These are phyloP conservation scores for Cercophora scortea DNA, from an alignment of 495 filamentous ascomycete species.

Conservation along the genomic window DNA sequence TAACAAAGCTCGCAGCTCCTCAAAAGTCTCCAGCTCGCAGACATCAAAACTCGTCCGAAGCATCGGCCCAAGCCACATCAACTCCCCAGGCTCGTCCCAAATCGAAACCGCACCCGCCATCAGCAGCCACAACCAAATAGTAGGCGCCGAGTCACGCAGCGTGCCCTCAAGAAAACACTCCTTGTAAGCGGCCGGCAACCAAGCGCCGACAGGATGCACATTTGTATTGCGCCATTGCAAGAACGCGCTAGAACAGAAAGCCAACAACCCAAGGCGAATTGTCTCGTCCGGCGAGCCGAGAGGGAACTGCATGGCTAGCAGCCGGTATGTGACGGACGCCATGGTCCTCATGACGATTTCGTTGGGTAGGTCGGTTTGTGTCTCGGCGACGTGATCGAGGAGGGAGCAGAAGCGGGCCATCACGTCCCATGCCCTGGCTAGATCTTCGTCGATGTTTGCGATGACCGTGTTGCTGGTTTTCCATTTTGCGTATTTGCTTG, in stretches of 20 bases:
- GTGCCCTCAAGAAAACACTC: slow-evolving; percentile 3
- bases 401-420: slow-evolving; percentile 27
- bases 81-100: slow-evolving; percentile 14
- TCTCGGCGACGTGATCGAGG: slow-evolving; percentile 25
- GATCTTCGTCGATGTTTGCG: slow-evolving; percentile 7
- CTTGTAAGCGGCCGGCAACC: slow-evolving; percentile 13
- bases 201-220: slow-evolving; percentile 2
- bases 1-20: slow-evolving; percentile 17
- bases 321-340: slow-evolving; percentile 35
- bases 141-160: not conserved
- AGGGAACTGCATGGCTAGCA: slow-evolving; percentile 25
- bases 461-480: not conserved
- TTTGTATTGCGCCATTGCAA: slow-evolving; percentile 25
- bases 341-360: slow-evolving; percentile 27
- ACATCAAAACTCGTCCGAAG: slow-evolving; percentile 13
- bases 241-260: slow-evolving; percentile 30
- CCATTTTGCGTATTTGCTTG: too few species aligned
- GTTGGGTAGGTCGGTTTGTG: slow-evolving; percentile 14
- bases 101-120: slow-evolving; percentile 27
- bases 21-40: slow-evolving; percentile 19
- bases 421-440: slow-evolving; percentile 24
- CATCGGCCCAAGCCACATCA: slow-evolving; percentile 20
- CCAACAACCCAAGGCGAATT: slow-evolving; percentile 32
- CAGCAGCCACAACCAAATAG: slow-evolving; percentile 27
- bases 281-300: slow-evolving; percentile 22